A percentile compares a stretch with the other conserved stretches of the same genome.
Conservation (phyloP, 495 filamentous ascomycete genomes). For the Hyaloscypha finlandica region DNA sequence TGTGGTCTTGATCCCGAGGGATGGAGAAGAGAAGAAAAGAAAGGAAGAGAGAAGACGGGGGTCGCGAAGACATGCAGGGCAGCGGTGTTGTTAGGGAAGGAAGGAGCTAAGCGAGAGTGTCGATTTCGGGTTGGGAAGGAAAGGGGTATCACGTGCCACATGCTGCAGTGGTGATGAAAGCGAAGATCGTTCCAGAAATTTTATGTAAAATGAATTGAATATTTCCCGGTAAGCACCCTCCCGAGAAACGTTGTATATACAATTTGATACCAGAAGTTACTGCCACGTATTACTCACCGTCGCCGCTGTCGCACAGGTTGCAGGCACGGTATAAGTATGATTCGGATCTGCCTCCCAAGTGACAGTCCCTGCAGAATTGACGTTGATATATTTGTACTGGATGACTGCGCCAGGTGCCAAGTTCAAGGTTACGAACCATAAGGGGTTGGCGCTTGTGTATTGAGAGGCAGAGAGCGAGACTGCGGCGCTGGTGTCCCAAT, state of each 20-base stretch:
- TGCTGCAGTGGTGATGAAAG: neutral
- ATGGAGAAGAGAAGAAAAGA: too few species aligned
- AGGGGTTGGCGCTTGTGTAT: constrained; percentile 30
- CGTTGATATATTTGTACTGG: constrained; percentile 68
- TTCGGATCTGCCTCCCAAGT: constrained; percentile 68
- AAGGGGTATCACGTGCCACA: neutral
- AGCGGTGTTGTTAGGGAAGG: neutral
- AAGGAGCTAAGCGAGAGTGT: neutral
- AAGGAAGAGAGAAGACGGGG: too few species aligned
- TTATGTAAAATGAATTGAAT: too few species aligned
- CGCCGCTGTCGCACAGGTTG: constrained; percentile 43
- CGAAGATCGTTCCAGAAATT: too few species aligned
- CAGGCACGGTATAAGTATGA: constrained; percentile 53
- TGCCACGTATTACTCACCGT: constrained; percentile 31
- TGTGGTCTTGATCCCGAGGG: too few species aligned
- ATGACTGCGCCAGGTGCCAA: constrained; percentile 46
- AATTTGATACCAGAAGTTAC: neutral
- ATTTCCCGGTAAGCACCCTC: too few species aligned
- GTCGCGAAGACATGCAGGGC: too few species aligned
- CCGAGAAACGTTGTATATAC: neutral
- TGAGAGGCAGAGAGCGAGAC: constrained; percentile 25
- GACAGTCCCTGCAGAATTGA: constrained; percentile 51
- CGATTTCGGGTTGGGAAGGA: neutral
- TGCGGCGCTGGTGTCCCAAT: constrained; percentile 24
- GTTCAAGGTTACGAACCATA: constrained; percentile 37